Percentiles rank a stretch among this genome's conserved stretches.
Conservation (phyloP, 495 filamentous ascomycete genomes). For the Daldinia childiae region DNA sequence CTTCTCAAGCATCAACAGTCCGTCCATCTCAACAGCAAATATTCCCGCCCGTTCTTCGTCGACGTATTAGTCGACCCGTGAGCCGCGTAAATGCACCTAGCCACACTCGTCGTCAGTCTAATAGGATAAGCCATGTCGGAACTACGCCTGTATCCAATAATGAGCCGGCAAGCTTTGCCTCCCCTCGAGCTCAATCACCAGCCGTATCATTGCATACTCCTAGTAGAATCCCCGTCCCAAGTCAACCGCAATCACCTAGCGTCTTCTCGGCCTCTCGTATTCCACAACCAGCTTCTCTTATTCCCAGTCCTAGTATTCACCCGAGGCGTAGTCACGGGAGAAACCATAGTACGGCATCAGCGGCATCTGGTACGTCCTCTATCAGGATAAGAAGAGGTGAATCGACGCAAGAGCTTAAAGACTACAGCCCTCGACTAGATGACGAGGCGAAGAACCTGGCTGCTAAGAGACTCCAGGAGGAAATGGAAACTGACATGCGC, state of each 20-base stretch:
- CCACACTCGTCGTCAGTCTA: slow-evolving; percentile 40
- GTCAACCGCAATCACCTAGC: slow-evolving; percentile 41
- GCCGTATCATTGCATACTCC: slow-evolving; percentile 39
- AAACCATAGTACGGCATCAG: slow-evolving; percentile 48
- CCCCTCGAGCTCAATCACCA: slow-evolving; percentile 51
- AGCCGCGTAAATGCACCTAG: slow-evolving; percentile 47
- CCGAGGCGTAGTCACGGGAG: slow-evolving; percentile 47
- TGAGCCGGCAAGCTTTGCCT: slow-evolving; percentile 64
- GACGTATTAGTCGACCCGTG: slow-evolving; percentile 52
- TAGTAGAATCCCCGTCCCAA: slow-evolving; percentile 54
- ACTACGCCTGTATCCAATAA: slow-evolving; percentile 51
- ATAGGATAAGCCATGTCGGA: slow-evolving; percentile 58
- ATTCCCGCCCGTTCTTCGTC: slow-evolving; percentile 37
- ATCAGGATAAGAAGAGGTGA: slow-evolving; percentile 32
- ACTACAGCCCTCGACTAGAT: slow-evolving; percentile 54
- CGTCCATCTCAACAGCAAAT: slow-evolving; percentile 19
- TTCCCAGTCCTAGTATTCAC: slow-evolving; percentile 42
- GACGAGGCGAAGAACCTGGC: slow-evolving; percentile 74
- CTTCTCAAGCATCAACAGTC: slow-evolving; percentile 32
- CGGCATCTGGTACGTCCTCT: slow-evolving; percentile 33
- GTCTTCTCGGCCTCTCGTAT: slow-evolving; percentile 29
- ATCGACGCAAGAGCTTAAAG: slow-evolving; percentile 45
- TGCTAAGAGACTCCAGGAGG: slow-evolving; percentile 71
- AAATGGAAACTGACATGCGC: slow-evolving; percentile 80
- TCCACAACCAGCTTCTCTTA: slow-evolving; percentile 42